Conservation (phyloP, 495 filamentous ascomycete genomes). For the Letharia columbiana region DNA sequence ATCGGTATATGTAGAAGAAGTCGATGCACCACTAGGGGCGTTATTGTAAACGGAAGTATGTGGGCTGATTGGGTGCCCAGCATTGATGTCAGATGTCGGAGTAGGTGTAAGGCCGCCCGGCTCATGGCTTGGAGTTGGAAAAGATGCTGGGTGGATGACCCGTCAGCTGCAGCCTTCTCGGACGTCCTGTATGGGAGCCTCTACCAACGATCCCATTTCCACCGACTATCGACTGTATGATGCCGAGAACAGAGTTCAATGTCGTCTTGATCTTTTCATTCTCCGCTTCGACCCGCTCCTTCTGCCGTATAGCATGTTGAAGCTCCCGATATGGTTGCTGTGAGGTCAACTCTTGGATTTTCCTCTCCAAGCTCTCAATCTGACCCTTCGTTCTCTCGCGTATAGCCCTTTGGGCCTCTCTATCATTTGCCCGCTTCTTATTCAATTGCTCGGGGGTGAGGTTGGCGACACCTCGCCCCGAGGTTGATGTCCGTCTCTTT, state of each 20-base stretch:
- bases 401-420: constrained; percentile 81
- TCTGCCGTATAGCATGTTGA: constrained; percentile 57
- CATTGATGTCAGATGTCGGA: constrained; percentile 5
- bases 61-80: not conserved
- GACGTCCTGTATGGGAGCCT: not conserved
- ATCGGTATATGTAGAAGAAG: constrained; percentile 17
- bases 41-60: not conserved
- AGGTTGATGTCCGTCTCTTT: constrained; percentile 43
- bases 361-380: constrained; percentile 66
- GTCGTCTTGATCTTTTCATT: constrained; percentile 59
- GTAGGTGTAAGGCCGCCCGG: not conserved
- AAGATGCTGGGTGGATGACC: not conserved
- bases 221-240: constrained; percentile 48
- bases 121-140: constrained; percentile 3
- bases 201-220: constrained; percentile 30
- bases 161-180: not conserved
- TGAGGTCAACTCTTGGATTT: constrained; percentile 59
- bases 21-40: constrained; percentile 14
- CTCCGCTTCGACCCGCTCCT: constrained; percentile 60
- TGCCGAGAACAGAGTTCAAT: constrained; percentile 49
- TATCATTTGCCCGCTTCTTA: constrained; percentile 80
- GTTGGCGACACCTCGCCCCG: constrained; percentile 62
- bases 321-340: constrained; percentile 76
- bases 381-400: constrained; percentile 72
- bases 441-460: constrained; percentile 64